phyloP scores from a whole-genome alignment of 495 filamentous ascomycete genomes.

The Aspergillus leporis region DNA sequence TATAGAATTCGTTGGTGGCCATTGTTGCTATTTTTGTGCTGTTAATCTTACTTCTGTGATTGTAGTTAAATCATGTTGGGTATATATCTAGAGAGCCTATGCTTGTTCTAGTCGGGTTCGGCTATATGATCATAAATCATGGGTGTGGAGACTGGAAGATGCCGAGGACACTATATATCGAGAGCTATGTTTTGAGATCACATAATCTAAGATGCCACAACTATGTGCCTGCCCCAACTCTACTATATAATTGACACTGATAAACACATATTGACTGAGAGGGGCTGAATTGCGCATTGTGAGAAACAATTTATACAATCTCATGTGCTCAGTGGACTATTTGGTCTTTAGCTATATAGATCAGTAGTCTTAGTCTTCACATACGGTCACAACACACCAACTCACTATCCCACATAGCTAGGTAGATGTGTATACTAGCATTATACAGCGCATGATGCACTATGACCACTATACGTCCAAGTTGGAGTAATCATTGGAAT shows the following conservation, averaged over 20 bases:
- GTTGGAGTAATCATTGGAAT: no score
- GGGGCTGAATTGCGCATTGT: no score
- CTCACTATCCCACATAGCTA: no score
- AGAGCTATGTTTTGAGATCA: not conserved
- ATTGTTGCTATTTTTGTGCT: not conserved
- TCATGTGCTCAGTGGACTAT: no score
- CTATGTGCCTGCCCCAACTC: no score
- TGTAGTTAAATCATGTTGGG: not conserved
- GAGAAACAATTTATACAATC: no score
- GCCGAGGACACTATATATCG: slow-evolving; percentile 7
- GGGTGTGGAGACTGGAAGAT: slow-evolving; percentile 4
- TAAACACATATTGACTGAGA: no score
- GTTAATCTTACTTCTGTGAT: not conserved
- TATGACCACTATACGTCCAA: no score
- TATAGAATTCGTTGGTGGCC: slow-evolving; percentile 9
- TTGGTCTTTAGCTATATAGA: no score
- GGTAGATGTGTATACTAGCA: not conserved
- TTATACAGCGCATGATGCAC: not conserved
- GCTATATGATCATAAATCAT: slow-evolving; percentile 2
- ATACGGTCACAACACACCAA: no score
- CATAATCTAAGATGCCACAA: not conserved
- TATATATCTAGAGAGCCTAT: not conserved
- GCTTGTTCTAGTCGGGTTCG: not conserved
- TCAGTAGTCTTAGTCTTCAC: no score
- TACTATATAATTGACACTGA: no score